Evolutionary conservation across 768 basidiomycete genomes (phyloP).

Genomic region (Omphalotus guepiniiformis): DNA sequence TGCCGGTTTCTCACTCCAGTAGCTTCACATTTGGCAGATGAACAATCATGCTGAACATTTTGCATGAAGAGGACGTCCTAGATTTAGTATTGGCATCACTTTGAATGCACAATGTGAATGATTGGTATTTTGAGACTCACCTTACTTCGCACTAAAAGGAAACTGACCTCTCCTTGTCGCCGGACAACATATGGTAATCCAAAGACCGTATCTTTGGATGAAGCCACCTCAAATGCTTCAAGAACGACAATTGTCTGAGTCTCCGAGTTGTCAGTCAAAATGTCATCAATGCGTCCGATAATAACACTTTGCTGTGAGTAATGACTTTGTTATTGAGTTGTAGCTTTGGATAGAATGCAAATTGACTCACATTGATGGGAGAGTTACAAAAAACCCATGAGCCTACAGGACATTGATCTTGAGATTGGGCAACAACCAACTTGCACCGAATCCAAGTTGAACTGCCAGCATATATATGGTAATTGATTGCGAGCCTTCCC

Average conservation of each 20-base stretch:
- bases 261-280: background rate
- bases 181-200: background rate
- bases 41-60: constrained; percentile 24
- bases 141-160: background rate
- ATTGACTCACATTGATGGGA: background rate
- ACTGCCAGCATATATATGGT: background rate
- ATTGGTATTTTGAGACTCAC: constrained; percentile 8
- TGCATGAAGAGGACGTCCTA: constrained; percentile 16
- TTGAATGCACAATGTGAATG: background rate
- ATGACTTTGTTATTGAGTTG: too few relatives aligned
- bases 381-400: background rate
- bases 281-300: background rate
- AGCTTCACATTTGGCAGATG: constrained; percentile 8
- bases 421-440: background rate
- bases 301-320: background rate
- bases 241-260: background rate
- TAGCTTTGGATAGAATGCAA: too few relatives aligned
- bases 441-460: background rate
- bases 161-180: background rate
- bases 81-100: background rate
- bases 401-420: background rate
- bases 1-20: constrained; percentile 5
- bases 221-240: background rate
- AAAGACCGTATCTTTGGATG: background rate
- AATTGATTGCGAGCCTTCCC: background rate